Base-by-base conservation (phyloP, 257 asterid genomes). In the Capsicum rhomboideum region DNA sequence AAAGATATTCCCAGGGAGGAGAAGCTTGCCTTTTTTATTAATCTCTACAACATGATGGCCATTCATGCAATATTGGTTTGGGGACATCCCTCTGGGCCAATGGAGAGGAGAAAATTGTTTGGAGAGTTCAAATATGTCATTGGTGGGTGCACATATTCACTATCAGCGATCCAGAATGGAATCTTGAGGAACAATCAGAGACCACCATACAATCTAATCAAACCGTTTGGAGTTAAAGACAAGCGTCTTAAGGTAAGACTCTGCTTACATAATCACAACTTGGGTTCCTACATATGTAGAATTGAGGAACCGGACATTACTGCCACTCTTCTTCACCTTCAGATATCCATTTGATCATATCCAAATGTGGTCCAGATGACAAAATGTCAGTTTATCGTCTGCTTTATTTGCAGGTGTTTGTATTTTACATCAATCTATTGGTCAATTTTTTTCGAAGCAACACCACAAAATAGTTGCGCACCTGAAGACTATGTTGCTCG, bases 121-220 rank as follows among this genome's bases (percentile, higher is more conserved):
- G 97, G 98, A 78, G 97, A 93, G 81, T 95, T 95, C 90, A 95
- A 93, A 86, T 95, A 95, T 85, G 98, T 95, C 40, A 95, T 95
- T 85, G 97, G 99, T 86, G 98, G 97, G 85, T 90, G 93, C 83
- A 88, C 94, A 34, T 94, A 91, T 78, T 94, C 99, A 44, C 99
- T 95, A 75, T 94, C 98, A 71, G 96, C 92, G 53, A 92, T 95
- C 50, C 90, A 93, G 46, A 95, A 93, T 78, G 98, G 99, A 84
- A 85, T 94, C 84, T 91, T 95, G 85, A 92, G 99, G 92, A 95
- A 93, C 84, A 95, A 95, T 87, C 97, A 94, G 86, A 94, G 98
- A 84, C 98, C 98, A 53, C 96, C 99, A 0, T 95, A 95, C 91
- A 94, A 91, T 87, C 96, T 91, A 71, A 87, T 72, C 55, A 94